Base-by-base conservation (phyloP, 1,139 yeast species). In the Barnettozyma hawaiiensis region DNA sequence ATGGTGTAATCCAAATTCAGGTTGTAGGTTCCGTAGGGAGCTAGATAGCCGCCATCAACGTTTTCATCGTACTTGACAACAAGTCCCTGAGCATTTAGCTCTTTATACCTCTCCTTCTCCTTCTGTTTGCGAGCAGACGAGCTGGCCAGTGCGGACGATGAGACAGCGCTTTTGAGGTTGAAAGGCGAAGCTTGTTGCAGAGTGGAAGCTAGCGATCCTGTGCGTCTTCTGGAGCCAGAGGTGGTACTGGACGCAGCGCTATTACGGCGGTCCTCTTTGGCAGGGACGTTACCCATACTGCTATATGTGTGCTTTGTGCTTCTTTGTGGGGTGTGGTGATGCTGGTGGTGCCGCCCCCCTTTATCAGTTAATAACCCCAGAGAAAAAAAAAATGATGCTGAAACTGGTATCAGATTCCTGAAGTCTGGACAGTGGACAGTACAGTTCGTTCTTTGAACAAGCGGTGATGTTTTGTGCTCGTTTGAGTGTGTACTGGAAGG, bases 21-120 rank as follows among this genome's bases (percentile, higher is more conserved):
- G 51, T 74, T 76, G 62, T 90, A 90, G 26, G 87, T 85, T 2
- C 96, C 97, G 63, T 74, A 86, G 0, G 97, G 96, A 1, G 95
- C 96, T 50, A 84, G 62, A 55, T 64, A 83, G 0, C 92, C 94
- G 12, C 94, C 94, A 62, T 84, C 92, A 11, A 83, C 87, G 44
- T 66, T 73, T 54, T 82, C 87, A 31, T 69, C 69, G 53, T 61
- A 73, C 47, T 72, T 68, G 2, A 82, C 86, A 28, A 84, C 65
- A 45, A 84, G 64, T 31, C 78, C 73, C 49, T 64, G 55, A 43
- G 75, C 76, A 55, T 80, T 85, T 20, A 65, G 64, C 48, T 78
- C 83, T 45, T 73, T 72, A 35, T 60, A 61, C 42, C 58, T 61
- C 44, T 76, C 81, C 53, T 73, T 76, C 41, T 81, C 85, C 42